Percentiles rank a stretch among this genome's conserved stretches.
phyloP scores from a whole-genome alignment of 2,329 filamentous ascomycete genomes.

The Penicillium sp. region DNA sequence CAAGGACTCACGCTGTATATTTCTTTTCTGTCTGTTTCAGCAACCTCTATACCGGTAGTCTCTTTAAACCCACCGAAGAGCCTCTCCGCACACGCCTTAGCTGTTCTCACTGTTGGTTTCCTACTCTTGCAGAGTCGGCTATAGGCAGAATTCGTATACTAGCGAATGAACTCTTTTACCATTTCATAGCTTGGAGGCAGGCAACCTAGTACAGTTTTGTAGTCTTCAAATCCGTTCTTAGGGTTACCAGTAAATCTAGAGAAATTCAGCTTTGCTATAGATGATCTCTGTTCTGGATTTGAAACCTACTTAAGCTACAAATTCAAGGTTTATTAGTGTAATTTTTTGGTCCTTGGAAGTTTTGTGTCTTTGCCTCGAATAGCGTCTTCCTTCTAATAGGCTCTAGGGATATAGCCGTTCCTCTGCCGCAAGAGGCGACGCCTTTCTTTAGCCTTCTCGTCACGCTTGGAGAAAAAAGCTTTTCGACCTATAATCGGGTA shows the following conservation, averaged over 20 bases:
- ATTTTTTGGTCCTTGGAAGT: neutral
- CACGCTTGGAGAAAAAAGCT: neutral
- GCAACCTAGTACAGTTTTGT: neutral
- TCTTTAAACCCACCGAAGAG: neutral
- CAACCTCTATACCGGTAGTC: neutral
- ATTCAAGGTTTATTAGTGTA: no score
- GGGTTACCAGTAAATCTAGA: neutral
- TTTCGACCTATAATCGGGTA: neutral
- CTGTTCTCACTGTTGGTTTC: neutral
- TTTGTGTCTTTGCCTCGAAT: neutral
- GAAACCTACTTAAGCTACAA: neutral
- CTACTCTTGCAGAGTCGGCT: neutral
- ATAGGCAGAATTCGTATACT: neutral
- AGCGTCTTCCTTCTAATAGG: neutral
- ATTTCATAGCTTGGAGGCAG: neutral
- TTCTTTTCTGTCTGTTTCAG: no score
- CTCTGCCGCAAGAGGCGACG: neutral
- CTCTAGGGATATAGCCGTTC: neutral
- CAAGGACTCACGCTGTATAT: no score
- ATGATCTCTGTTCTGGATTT: no score
- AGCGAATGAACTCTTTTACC: neutral
- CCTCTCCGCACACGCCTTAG: neutral
- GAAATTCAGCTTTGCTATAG: no score
- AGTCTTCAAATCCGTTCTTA: neutral
- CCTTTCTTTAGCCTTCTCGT: conserved; percentile 1